A percentile compares a stretch with the other conserved stretches of the same genome.
These are phyloP conservation scores for Polyplosphaeria fusca DNA, from an alignment of 495 filamentous ascomycete species.

Conservation along the genomic window DNA sequence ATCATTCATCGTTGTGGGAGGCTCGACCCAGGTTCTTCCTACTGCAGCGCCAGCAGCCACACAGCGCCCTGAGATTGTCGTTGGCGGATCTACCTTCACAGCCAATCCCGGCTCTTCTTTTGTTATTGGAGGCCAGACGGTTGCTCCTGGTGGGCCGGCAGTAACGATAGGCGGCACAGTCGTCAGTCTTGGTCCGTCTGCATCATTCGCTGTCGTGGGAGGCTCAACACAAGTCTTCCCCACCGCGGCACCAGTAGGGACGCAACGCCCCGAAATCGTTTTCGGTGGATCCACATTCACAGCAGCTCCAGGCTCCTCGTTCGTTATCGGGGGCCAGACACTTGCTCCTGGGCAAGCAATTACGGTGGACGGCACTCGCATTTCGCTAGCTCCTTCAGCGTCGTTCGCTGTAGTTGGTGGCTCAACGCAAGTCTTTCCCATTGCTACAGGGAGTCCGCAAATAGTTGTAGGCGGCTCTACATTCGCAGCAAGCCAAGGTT, in stretches of 20 bases:
- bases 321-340: constrained; percentile 29
- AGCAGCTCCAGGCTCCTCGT: constrained; percentile 14
- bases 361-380: constrained; percentile 21
- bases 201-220: constrained; percentile 15
- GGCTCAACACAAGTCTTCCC: constrained; percentile 7
- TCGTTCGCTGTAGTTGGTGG: constrained; percentile 25
- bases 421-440: constrained; percentile 11
- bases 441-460: constrained; percentile 6
- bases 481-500: constrained; percentile 4
- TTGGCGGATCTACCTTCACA: constrained; percentile 20
- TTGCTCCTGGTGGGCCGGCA: constrained; percentile 11
- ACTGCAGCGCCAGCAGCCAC: constrained; percentile 19
- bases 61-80: constrained; percentile 18
- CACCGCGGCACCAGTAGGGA: neutral
- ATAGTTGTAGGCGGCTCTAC: constrained; percentile 1
- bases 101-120: constrained; percentile 1
- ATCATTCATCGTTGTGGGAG: constrained; percentile 36
- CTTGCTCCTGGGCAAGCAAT: constrained; percentile 25
- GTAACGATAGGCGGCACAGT: constrained; percentile 17
- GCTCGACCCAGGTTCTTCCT: constrained; percentile 29
- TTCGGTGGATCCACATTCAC: constrained; percentile 14
- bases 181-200: constrained; percentile 19
- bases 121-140: constrained; percentile 17
- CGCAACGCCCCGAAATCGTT: constrained; percentile 6
- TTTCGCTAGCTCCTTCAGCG: constrained; percentile 27